Evolutionary conservation across 495 filamentous ascomycete genomes (phyloP).

Genomic region (Chaetomidium leptoderma): DNA sequence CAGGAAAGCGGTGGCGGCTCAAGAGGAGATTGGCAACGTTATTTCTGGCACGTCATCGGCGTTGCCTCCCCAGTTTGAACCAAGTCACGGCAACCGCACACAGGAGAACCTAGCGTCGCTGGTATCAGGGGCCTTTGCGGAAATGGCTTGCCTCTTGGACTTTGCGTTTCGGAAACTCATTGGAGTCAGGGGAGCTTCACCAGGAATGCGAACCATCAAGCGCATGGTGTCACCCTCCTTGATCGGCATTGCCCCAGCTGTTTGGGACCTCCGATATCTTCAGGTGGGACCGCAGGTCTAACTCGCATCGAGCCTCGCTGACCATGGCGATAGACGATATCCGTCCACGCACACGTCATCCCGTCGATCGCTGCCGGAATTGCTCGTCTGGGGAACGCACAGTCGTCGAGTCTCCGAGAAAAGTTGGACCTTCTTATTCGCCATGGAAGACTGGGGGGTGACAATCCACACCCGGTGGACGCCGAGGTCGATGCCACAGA

Average conservation of each 20-base stretch:
- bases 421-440: conserved; percentile 15
- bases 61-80: background rate
- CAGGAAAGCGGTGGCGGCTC: conserved; percentile 4
- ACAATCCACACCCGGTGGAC: background rate
- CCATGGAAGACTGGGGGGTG: background rate
- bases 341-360: conserved; percentile 27
- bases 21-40: background rate
- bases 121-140: conserved; percentile 12
- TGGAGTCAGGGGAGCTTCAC: conserved; percentile 27
- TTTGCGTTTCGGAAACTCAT: conserved; percentile 33
- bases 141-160: conserved; percentile 31
- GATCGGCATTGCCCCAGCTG: conserved; percentile 42
- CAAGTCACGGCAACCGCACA: background rate
- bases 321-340: conserved; percentile 18
- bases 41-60: background rate
- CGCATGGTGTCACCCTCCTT: conserved; percentile 26
- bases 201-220: conserved; percentile 25
- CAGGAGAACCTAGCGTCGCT: background rate
- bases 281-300: conserved; percentile 24
- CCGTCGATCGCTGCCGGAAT: conserved; percentile 22
- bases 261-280: conserved; percentile 44
- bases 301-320: background rate
- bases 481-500: background rate
- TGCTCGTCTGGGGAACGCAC: conserved; percentile 24
- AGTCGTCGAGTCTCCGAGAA: conserved; percentile 23